Conservation (phyloP, 805 yeast species). For the Schwanniomyces occidentalis region DNA sequence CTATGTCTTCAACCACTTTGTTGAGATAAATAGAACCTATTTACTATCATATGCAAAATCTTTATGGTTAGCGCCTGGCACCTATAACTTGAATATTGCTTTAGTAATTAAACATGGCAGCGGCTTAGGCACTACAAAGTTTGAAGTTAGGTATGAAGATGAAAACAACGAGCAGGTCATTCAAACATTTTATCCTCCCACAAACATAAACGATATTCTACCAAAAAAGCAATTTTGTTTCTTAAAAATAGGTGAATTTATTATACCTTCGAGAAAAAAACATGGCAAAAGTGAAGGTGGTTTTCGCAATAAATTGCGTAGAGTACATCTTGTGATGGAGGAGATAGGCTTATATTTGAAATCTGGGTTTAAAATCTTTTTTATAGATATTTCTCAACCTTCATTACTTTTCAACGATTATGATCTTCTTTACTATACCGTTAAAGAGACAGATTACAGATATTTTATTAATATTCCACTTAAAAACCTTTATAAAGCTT, state of each 20-base stretch:
- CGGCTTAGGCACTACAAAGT: constrained; percentile 61
- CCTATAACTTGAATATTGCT: constrained; percentile 52
- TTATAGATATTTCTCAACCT: constrained; percentile 45
- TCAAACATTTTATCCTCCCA: constrained; percentile 54
- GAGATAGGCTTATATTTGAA: constrained; percentile 57
- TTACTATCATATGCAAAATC: constrained; percentile 46
- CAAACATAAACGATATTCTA: constrained; percentile 56
- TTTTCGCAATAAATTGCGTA: constrained; percentile 9
- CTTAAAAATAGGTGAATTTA: constrained; percentile 52
- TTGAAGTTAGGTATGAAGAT: constrained; percentile 41
- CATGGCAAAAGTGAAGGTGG: constrained; percentile 4
- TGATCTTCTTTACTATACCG: constrained; percentile 42
- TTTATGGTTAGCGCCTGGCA: constrained; percentile 49
- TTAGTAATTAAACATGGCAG: constrained; percentile 51
- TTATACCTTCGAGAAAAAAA: constrained; percentile 21
- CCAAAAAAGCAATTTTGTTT: constrained; percentile 53
- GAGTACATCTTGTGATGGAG: constrained; percentile 50
- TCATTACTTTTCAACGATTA: constrained; percentile 41
- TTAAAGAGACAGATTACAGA: constrained; percentile 42
- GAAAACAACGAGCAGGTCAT: constrained; percentile 23
- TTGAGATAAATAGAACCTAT: constrained; percentile 52
- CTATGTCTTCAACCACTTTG: constrained; percentile 42
- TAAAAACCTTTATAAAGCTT: constrained; percentile 47
- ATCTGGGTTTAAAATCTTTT: constrained; percentile 49
- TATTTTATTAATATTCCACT: constrained; percentile 46